Base-by-base conservation (phyloP, 495 filamentous ascomycete genomes). In the Halenospora varia region DNA sequence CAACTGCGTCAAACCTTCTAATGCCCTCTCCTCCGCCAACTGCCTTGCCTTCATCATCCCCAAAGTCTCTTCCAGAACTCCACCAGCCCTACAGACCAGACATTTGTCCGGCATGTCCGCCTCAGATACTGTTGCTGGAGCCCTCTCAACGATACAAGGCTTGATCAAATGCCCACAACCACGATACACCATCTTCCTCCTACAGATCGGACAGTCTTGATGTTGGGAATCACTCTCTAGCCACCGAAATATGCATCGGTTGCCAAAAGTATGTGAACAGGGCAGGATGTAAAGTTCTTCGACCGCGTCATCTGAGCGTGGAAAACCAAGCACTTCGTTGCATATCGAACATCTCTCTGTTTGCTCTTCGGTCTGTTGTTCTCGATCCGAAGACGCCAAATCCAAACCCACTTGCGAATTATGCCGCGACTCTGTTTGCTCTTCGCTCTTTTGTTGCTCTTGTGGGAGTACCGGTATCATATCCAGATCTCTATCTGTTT, bases 1-100 rank as follows among this genome's bases (percentile, higher is more conserved):
- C 29, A n/a, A n/a, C n/a, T n/a, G n/a, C n/a, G n/a, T n/a, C 40
- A 53, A 50, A 9, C 47, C 39, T 25, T 68, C 72, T 52, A 79
- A 42, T 45, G 55, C 53, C n/a, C 72, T 72, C 45, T 60, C 56
- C 53, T 54, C 56, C 22, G 35, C 25, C 24, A 19, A 4, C 42
- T 26, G 22, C 49, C 44, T 56, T 25, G 53, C 53, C 26, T 24
- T 46, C 41, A 35, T 18, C 15, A 25, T 25, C 25, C 39, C 50
- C 41, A 64, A 23, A 15, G 48, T 17, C 19, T 53, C 48, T 13
- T 52, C 47, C 44, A 57, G 2, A 8, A 13, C 20, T 17, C 46
- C 52, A 17, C 52, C 51, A 23, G 22, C 20, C 17, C 61, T 45
- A 52, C 58, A 63, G 6, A 53, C 41, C 15, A 41, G 19, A 44